Base-by-base conservation (phyloP, 2,329 filamentous ascomycete genomes). In the Mycosphaerella sp. region DNA sequence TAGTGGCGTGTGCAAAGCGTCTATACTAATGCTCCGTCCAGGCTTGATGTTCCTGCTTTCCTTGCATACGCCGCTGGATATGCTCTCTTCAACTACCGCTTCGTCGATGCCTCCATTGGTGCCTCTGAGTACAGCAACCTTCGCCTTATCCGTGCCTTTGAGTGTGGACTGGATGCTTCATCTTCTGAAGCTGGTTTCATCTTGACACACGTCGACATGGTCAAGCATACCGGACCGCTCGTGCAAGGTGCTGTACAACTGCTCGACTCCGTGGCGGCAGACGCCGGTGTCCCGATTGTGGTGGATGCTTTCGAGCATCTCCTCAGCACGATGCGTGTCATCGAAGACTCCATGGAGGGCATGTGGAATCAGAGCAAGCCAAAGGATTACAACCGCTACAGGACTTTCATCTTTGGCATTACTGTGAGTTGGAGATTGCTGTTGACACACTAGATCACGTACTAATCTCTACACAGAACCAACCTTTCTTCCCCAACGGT, bases 371-470 rank as follows among this genome's bases (percentile, higher is more conserved):
- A 89, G 69, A 93, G 87, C 50, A 86, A 87, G 62, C 90, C 90
- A 2, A 78, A 79, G 14, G 81, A 89, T 59, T 96, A 96, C 73
- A 88, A 86, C 53, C 85, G 81, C 60, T 96, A 95, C 80, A 86
- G 90, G 36, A 95, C 91, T 9, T 96, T 96, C 75, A 96, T 96
- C 73, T 95, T 95, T 66, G 91, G 91, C 62, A 95, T 96, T 70
- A 94, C 89, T 9, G 45, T 49, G 35, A 42, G 45, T 21, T 16
- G 4, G 6, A 25, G n/a, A 6, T 14, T 16, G 4, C 27, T 8
- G 4, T 13, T 10, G 14, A 16, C 16, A 16, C n/a, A 6, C 13
- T 12, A 25, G 21, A 6, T 25, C 21, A 25, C 21, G 7, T 25
- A 41, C 37, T 48, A 25, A 47, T 27, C 14, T 9, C 6, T 6